Evolutionary conservation across 176 grass and related monocot species (phyloP).

Genomic region (Triticum timopheevii): DNA sequence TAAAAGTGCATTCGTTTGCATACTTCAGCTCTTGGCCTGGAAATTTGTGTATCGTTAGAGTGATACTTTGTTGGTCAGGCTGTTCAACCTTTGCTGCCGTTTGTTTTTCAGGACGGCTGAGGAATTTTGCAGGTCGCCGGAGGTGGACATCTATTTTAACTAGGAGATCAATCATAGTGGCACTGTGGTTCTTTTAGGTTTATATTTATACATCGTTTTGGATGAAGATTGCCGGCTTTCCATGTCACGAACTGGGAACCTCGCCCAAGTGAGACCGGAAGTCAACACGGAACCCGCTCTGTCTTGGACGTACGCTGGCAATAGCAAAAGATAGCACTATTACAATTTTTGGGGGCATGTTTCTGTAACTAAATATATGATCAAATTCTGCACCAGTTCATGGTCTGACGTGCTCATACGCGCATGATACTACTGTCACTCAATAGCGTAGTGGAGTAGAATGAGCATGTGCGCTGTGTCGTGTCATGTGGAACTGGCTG

Average conservation of each 20-base stretch:
- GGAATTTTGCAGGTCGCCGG: not conserved
- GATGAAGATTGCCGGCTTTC: not conserved
- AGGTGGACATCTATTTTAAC: constrained; percentile 12
- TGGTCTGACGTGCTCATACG: not conserved
- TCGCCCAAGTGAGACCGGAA: not conserved
- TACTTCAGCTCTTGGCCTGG: not conserved
- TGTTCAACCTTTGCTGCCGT: not conserved
- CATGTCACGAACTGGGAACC: not conserved
- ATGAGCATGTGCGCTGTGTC: not conserved
- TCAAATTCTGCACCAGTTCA: not conserved
- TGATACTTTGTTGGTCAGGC: not conserved
- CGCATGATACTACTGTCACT: not conserved
- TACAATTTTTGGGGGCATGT: not conserved
- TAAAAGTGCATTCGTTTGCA: not conserved
- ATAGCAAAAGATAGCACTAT: not conserved
- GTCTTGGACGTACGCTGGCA: not conserved
- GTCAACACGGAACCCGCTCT: not conserved
- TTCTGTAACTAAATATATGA: not conserved
- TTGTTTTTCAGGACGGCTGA: not conserved
- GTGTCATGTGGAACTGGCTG: not conserved
- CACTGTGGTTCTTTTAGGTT: not conserved
- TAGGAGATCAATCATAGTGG: not conserved
- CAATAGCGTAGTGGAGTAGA: not conserved
- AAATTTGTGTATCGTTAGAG: not conserved
- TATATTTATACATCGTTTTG: not conserved